Base-by-base conservation (phyloP, 805 yeast genomes). In the Lachancea quebecensis region DNA sequence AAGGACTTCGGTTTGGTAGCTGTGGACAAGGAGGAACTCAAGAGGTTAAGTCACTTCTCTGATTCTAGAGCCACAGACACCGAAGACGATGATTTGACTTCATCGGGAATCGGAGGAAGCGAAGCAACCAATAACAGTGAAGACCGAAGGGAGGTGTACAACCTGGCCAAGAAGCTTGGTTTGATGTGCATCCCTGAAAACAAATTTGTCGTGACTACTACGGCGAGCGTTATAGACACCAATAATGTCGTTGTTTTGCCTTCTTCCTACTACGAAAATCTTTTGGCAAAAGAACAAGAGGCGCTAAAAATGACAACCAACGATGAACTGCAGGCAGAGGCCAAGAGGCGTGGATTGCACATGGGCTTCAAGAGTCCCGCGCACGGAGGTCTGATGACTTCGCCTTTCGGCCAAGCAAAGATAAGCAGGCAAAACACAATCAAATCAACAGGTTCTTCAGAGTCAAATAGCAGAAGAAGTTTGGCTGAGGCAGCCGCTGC, bases 141-240 rank as follows among this genome's bases (percentile, higher is more conserved):
- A 10, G 53, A 57, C 10, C 49, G 45, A 14, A 58, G 50, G 38
- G 58, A 62, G 18, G 47, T 82, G 10, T 54, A 59, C 7, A 57
- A 52, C 0, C 63, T 63, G 6, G 84, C 82, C 4, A 69, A 64
- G 41, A 56, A 65, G 11, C 58, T 67, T 41, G 82, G 81, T 2
- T 54, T 74, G 40, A 56, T 82, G 52, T 70, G 78, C 41, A 69
- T 85, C 35, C 85, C 91, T 1, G 71, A 70, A 41, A 59, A 71
- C n/a, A 69, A 80, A 2, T 82, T 75, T 52, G 68, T 83, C 49
- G 79, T 85, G 1, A 81, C 89, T 0, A 78, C 84, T 1, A 74
- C 74, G 32, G 73, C 77, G 8, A 70, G 74, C 51, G 64, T 63
- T 4, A 78, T 85, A 3, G 85, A 81, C 51, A 61, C 71, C 10